A percentile compares a stretch with the other conserved stretches of the same genome.
Evolutionary conservation across 2,329 filamentous ascomycete genomes (phyloP).

Genomic region (Venturia asperata): DNA sequence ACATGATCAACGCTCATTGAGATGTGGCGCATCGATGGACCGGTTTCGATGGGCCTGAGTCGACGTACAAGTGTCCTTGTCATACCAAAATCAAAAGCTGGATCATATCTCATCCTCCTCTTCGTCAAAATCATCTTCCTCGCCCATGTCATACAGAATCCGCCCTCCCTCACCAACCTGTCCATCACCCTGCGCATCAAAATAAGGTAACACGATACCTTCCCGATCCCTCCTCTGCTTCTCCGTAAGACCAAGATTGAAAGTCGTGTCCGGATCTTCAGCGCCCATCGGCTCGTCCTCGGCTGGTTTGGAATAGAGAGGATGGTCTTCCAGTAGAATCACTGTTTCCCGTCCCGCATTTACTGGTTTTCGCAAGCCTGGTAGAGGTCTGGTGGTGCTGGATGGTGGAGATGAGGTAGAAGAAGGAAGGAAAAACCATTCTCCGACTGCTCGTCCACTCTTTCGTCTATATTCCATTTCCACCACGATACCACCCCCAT

Average conservation of each 20-base stretch:
- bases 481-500: conserved; percentile 59
- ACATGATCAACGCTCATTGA: no score
- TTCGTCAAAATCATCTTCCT: conserved; percentile 94
- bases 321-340: conserved; percentile 68
- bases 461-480: conserved; percentile 81
- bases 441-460: conserved; percentile 68
- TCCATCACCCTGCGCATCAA: conserved; percentile 76
- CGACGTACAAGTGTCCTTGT: not conserved
- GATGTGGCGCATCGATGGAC: no score
- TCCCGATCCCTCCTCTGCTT: conserved; percentile 83
- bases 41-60: no score
- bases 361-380: conserved; percentile 11
- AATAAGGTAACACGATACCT: conserved; percentile 87
- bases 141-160: conserved; percentile 94
- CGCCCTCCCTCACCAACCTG: conserved; percentile 72
- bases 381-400: conserved; percentile 22
- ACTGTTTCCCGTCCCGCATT: conserved; percentile 39
- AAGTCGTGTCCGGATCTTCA: conserved; percentile 62
- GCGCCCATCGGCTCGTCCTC: conserved; percentile 40
- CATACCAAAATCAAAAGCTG: not conserved
- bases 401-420: not conserved
- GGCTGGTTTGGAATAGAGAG: conserved; percentile 48
- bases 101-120: conserved; percentile 81
- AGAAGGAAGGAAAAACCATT: conserved; percentile 54
- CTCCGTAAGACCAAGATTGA: conserved; percentile 79